Conservation (phyloP, 2,329 filamentous ascomycete species). For the Calonectria pseudoturangicola region DNA sequence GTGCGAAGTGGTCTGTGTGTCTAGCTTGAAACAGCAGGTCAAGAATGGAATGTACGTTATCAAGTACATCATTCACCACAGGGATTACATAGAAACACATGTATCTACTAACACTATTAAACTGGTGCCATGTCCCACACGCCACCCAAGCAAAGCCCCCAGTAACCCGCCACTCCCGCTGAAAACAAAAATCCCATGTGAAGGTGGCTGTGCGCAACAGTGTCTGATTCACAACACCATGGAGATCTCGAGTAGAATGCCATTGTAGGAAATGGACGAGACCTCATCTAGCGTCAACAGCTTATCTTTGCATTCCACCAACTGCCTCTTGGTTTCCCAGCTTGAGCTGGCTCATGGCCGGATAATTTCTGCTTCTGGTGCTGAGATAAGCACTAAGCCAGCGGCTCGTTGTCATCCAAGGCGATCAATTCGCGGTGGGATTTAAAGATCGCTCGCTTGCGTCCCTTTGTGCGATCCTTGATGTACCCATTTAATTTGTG, state of each 20-base stretch:
- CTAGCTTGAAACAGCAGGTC: no score
- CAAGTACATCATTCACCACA: no score
- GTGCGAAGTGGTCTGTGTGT: no score
- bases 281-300: background rate
- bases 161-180: background rate
- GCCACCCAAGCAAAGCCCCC: no score
- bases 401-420: background rate
- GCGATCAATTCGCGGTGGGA: no score
- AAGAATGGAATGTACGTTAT: no score
- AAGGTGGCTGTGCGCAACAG: background rate
- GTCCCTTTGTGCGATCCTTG: background rate
- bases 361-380: background rate
- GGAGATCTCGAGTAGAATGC: background rate
- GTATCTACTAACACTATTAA: no score
- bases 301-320: background rate
- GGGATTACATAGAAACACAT: no score
- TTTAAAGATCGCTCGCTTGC: no score
- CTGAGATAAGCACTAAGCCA: conserved; percentile 16
- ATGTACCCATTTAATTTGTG: background rate
- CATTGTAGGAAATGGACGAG: no score
- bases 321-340: background rate
- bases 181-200: background rate
- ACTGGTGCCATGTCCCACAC: no score
- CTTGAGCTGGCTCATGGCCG: background rate
- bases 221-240: background rate